phyloP scores from a whole-genome alignment of 257 asterid species.

The Solanum gandarillasii region DNA sequence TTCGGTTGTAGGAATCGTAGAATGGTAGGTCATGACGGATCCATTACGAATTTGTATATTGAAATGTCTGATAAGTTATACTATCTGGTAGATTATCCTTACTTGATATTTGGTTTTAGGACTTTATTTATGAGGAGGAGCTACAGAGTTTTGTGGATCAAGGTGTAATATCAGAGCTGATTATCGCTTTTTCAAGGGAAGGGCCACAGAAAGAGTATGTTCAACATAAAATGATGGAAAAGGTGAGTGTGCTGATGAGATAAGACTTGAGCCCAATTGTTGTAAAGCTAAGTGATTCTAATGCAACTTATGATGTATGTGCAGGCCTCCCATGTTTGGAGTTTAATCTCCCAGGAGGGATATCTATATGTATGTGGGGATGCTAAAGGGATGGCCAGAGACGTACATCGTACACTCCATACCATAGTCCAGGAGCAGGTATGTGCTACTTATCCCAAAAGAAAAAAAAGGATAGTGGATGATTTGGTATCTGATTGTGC shows the following conservation, averaged over 20 bases:
- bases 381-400: conserved; percentile 84
- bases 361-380: conserved; percentile 75
- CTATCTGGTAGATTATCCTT: not conserved
- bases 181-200: conserved; percentile 72
- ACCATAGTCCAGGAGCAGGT: conserved; percentile 63
- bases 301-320: not conserved
- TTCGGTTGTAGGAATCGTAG: conserved; percentile 72
- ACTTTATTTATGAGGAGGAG: conserved; percentile 68
- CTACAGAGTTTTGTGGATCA: conserved; percentile 37
- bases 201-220: conserved; percentile 69
- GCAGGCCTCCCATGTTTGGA: conserved; percentile 61
- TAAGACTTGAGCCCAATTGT: not conserved
- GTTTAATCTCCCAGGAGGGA: conserved; percentile 46
- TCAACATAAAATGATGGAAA: conserved; percentile 64
- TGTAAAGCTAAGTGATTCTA: not conserved
- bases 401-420: conserved; percentile 68
- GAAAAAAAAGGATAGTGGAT: not conserved
- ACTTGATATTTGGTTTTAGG: conserved; percentile 24
- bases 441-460: not conserved
- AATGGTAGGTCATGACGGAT: conserved; percentile 26
- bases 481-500: not conserved
- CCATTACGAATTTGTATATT: not conserved
- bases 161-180: conserved; percentile 56
- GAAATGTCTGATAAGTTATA: not conserved
- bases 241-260: conserved; percentile 19